A percentile compares a stretch with the other conserved stretches of the same genome.
phyloP scores from a whole-genome alignment of 176 grass and related monocot genomes.

The Oryza meyeriana region DNA sequence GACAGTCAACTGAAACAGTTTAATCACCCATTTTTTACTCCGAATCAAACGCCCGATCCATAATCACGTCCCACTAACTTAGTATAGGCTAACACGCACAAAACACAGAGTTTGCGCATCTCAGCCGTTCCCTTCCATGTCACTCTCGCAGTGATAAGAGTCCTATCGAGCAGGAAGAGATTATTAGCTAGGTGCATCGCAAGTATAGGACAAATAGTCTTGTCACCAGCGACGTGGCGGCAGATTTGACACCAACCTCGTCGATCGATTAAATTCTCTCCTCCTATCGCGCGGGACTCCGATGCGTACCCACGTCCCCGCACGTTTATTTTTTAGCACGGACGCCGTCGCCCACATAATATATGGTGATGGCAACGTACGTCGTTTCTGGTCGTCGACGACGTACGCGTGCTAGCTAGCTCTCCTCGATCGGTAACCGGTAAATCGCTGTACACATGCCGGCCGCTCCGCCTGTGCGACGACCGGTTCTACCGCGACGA shows the following conservation, averaged over 20 bases:
- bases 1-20: too few species aligned
- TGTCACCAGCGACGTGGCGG: background rate
- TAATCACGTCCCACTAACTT: too few species aligned
- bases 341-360: background rate
- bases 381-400: background rate
- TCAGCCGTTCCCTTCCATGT: background rate
- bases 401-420: background rate
- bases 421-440: background rate
- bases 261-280: background rate
- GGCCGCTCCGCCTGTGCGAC: background rate
- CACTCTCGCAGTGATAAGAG: background rate
- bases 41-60: too few species aligned
- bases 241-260: background rate
- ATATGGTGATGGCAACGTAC: background rate
- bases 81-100: too few species aligned
- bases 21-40: too few species aligned
- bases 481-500: conserved; percentile 22
- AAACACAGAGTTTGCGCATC: background rate
- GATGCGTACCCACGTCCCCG: background rate
- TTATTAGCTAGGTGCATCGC: background rate
- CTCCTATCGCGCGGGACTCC: background rate
- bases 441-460: background rate
- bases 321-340: background rate
- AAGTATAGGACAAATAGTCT: background rate
- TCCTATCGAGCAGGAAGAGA: background rate